phyloP scores from a whole-genome alignment of 2,329 filamentous ascomycete species.

The Colletotrichum salicis region DNA sequence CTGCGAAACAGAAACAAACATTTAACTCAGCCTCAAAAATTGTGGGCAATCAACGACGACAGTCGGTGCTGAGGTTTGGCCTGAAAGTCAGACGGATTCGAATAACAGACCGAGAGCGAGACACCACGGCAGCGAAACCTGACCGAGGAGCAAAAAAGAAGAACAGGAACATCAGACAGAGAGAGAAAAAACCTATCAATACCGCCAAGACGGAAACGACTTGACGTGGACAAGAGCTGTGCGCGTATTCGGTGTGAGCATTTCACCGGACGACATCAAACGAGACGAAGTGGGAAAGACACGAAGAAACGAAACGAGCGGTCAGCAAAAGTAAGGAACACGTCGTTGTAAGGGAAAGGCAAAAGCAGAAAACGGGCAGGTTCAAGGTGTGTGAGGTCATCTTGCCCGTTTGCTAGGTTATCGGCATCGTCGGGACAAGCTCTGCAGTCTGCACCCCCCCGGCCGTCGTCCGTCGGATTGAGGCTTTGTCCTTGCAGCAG shows the following conservation, averaged over 20 bases:
- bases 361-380: neutral
- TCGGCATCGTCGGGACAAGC: constrained; percentile 31
- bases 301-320: neutral
- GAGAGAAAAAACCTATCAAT: neutral
- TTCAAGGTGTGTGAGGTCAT: constrained; percentile 15
- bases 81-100: neutral
- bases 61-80: neutral
- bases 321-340: neutral
- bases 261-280: neutral
- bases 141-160: neutral
- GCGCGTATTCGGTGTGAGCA: neutral
- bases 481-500: constrained; percentile 20
- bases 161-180: neutral
- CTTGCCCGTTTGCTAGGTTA: neutral
- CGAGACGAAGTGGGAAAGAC: neutral
- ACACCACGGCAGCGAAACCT: neutral
- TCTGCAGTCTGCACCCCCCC: neutral
- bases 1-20: neutral
- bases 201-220: neutral
- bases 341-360: neutral
- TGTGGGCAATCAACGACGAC: neutral
- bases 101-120: neutral
- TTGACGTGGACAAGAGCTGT: neutral
- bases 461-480: constrained; percentile 8
- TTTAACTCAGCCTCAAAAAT: neutral